Evolutionary conservation across 345 rosid genomes (phyloP), one percentile per base, ranked within the genome.

Genomic region (Toxicodendron radicans): DNA sequence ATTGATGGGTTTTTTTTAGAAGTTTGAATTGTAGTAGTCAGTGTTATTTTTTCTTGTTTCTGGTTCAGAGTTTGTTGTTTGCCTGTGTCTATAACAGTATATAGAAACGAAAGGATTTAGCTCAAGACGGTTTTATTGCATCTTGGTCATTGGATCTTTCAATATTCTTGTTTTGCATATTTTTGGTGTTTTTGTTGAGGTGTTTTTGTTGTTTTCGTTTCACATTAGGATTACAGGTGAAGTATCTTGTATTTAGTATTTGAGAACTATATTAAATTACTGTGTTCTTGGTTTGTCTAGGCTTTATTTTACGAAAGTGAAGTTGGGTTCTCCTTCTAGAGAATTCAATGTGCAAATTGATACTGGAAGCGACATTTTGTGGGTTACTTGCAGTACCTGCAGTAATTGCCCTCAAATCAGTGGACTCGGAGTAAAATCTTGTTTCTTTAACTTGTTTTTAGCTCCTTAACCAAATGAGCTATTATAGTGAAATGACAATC

Each of bases 331-430:
- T 76, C 99, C 99, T 77, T 96, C 99, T 51, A 89, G 87, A 85
- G 99, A 89, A 67, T 95, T 91, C 87, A 93, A 86, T 79, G 97
- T 93, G 85, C 98, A 95, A 88, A 95, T 95, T 79, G 99, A 95
- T 81, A 95, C 98, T 9, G 98, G 99, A 80, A 95, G 99, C 41
- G 97, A 95, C 57, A 87, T 92, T 71, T 82, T 95, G 78, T 95
- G 99, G 99, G 93, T 95, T 45, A 79, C 88, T 79, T 95, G 99
- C 78, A 83, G 83, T 79, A 83, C 97, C 65, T 92, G 99, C 85
- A 81, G 68, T 74, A 81, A 92, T 73, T 95, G 98, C 76, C 99
- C 99, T 43, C 88, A 79, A 53, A 76, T 93, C 51, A 93, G 98
- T 81, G 99, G 91, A 77, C 96, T 95, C 62, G 95, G 97, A 75